These are phyloP conservation scores for Starmerella khaoyaiensis DNA, from an alignment of 805 yeast species.

Conservation along the genomic window DNA sequence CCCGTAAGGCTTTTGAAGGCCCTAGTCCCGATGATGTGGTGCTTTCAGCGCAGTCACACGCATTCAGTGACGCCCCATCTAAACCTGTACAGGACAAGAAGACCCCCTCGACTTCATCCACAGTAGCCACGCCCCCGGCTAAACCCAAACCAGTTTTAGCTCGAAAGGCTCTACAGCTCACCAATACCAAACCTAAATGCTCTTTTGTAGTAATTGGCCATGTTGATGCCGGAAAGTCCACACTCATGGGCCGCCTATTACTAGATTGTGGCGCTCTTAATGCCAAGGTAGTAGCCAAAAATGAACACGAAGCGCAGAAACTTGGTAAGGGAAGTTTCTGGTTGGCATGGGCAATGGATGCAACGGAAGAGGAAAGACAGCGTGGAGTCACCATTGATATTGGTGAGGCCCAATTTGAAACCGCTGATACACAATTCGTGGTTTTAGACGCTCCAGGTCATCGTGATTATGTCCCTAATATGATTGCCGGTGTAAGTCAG, in stretches of 20 bases:
- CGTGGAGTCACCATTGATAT: slow-evolving; percentile 74
- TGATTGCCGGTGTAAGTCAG: slow-evolving; percentile 72
- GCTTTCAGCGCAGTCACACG: slow-evolving; percentile 40
- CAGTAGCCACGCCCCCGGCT: not conserved
- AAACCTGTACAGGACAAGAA: not conserved
- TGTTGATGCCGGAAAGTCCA: slow-evolving; percentile 77
- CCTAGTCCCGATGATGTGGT: slow-evolving; percentile 80
- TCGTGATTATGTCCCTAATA: slow-evolving; percentile 68
- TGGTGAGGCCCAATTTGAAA: slow-evolving; percentile 54
- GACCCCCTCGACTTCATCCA: not conserved
- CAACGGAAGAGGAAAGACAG: slow-evolving; percentile 57
- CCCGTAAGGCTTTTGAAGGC: slow-evolving; percentile 22
- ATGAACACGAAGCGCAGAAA: slow-evolving; percentile 49
- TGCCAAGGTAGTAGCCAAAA: slow-evolving; percentile 47
- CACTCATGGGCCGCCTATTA: slow-evolving; percentile 60
- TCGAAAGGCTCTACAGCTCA: slow-evolving; percentile 27
- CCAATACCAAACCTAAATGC: slow-evolving; percentile 16
- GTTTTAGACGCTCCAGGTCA: slow-evolving; percentile 83
- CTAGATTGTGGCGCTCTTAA: slow-evolving; percentile 57
- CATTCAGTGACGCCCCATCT: slow-evolving; percentile 13
- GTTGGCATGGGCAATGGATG: slow-evolving; percentile 77
- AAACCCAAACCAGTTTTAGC: slow-evolving; percentile 3
- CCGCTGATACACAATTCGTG: slow-evolving; percentile 42
- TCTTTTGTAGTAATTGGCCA: slow-evolving; percentile 71
- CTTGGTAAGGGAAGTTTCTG: slow-evolving; percentile 71